phyloP scores from a whole-genome alignment of 345 rosid genomes.

The Acer yangbiense region DNA sequence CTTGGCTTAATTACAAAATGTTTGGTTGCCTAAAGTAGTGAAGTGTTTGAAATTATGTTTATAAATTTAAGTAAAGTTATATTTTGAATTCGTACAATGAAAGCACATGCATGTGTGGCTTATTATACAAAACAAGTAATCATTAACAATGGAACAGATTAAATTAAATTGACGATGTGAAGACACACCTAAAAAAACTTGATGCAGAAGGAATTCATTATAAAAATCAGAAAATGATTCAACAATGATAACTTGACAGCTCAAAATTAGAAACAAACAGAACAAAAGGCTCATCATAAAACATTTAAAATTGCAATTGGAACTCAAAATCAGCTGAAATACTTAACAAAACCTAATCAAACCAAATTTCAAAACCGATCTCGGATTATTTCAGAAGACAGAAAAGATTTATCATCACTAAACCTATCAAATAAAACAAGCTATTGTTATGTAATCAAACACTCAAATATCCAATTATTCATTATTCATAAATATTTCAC shows the following conservation, averaged over 20 bases:
- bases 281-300: not conserved
- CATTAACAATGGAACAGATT: not conserved
- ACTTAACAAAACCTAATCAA: not conserved
- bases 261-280: not conserved
- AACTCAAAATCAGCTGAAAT: not conserved
- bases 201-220: no score
- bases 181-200: no score
- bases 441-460: not conserved
- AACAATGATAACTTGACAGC: not conserved
- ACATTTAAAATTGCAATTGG: not conserved
- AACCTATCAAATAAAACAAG: not conserved
- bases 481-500: not conserved
- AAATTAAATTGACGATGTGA: not conserved
- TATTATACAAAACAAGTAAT: not conserved
- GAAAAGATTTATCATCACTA: not conserved
- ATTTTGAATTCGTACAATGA: not conserved
- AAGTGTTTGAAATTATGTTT: not conserved
- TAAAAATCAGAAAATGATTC: no score
- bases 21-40: not conserved
- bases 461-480: not conserved
- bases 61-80: not conserved
- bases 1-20: not conserved
- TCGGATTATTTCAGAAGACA: not conserved
- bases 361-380: not conserved
- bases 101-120: not conserved